phyloP scores from a whole-genome alignment of 305 asterid genomes.

The Solanum hybrid region DNA sequence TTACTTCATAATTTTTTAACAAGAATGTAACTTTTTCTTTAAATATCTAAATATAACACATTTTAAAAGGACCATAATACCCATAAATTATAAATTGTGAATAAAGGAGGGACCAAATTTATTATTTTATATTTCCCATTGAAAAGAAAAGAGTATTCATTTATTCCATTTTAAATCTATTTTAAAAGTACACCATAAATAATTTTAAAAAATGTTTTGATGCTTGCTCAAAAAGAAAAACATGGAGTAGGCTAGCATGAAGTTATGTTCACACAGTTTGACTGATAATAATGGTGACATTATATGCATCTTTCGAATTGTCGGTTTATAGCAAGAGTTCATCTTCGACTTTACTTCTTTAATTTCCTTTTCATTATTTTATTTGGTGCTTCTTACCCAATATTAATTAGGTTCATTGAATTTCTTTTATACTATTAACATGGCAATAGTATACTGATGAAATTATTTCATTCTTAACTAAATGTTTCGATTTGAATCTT shows the following conservation, averaged over 20 bases:
- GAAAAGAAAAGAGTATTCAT: not conserved
- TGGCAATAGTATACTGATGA: not conserved
- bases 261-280: constrained; percentile 20
- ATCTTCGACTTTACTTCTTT: constrained; percentile 32
- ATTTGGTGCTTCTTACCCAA: not conserved
- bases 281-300: constrained; percentile 3
- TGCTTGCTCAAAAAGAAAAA: not conserved
- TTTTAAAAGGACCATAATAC: not conserved
- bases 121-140: not conserved
- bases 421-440: not conserved
- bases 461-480: fast-evolving
- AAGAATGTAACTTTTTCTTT: not conserved
- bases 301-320: constrained; percentile 17
- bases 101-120: not conserved
- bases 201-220: not conserved
- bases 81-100: not conserved
- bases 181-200: not conserved
- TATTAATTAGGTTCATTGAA: constrained; percentile 1
- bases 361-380: constrained; percentile 1
- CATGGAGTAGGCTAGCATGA: not conserved
- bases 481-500: no score
- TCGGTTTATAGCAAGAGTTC: constrained; percentile 21
- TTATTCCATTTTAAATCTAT: not conserved
- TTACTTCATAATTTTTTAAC: no score
- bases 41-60: not conserved